phyloP scores from a whole-genome alignment of 495 filamentous ascomycete species.

The Penicillium manginii region DNA sequence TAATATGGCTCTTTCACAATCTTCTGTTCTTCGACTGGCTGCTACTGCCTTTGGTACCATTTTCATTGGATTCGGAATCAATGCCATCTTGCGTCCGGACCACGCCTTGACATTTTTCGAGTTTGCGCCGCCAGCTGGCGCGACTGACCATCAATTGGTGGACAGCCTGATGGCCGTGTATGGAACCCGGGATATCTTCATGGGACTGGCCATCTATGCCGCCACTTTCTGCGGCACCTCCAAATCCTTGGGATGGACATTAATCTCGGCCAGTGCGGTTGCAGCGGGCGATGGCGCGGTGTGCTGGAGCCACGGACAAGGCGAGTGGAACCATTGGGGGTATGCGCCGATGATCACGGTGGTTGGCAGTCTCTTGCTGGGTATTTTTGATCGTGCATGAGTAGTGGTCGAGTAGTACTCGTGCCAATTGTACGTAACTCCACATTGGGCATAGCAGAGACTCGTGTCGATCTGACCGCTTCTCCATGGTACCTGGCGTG shows the following conservation, averaged over 20 bases:
- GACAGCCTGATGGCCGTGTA: constrained; percentile 52
- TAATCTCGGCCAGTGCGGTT: constrained; percentile 48
- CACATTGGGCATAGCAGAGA: constrained; percentile 18
- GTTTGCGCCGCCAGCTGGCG: constrained; percentile 35
- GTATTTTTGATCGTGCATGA: constrained; percentile 22
- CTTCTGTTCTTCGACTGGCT: constrained; percentile 22
- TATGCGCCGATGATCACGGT: constrained; percentile 50
- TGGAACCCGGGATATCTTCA: constrained; percentile 57
- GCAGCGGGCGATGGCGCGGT: constrained; percentile 53
- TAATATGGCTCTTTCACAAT: constrained; percentile 25
- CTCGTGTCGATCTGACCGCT: not conserved
- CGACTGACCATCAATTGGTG: constrained; percentile 36
- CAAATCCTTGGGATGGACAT: constrained; percentile 48
- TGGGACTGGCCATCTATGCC: constrained; percentile 50
- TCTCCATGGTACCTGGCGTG: not conserved
- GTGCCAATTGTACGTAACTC: constrained; percentile 17
- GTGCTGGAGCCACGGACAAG: constrained; percentile 43
- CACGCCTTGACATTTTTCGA: constrained; percentile 53
- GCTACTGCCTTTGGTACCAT: constrained; percentile 45
- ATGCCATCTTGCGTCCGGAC: constrained; percentile 46
- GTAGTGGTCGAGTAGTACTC: constrained; percentile 11
- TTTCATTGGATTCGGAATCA: constrained; percentile 53
- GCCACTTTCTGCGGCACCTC: constrained; percentile 41
- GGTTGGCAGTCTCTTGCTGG: constrained; percentile 35
- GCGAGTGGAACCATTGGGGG: constrained; percentile 59